These are phyloP conservation scores for Malus fusca DNA, from an alignment of 306 rosid species.

Conservation along the genomic window DNA sequence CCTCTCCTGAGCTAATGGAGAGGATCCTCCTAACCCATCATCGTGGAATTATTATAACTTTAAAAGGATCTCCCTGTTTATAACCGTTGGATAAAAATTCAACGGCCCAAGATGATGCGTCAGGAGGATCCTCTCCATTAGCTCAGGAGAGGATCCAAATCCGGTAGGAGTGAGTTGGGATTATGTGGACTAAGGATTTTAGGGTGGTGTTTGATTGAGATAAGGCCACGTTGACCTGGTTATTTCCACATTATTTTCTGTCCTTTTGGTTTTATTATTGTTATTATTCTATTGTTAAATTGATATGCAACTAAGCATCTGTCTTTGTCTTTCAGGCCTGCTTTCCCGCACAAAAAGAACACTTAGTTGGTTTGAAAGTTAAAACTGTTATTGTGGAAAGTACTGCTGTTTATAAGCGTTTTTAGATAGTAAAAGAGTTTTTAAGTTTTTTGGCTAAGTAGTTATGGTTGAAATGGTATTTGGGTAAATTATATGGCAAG, in stretches of 20 bases:
- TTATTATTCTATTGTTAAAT: too few relatives aligned
- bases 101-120: too few relatives aligned
- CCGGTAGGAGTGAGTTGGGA: neutral
- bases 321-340: neutral
- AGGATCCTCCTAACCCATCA: too few relatives aligned
- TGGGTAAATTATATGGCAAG: neutral
- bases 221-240: conserved; percentile 13
- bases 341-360: neutral
- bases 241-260: neutral
- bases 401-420: neutral
- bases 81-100: too few relatives aligned
- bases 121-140: too few relatives aligned
- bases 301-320: neutral
- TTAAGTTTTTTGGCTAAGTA: neutral
- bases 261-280: neutral
- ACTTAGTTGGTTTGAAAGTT: too few relatives aligned
- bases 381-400: too few relatives aligned
- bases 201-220: neutral
- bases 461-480: neutral
- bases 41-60: too few relatives aligned
- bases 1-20: too few relatives aligned
- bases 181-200: neutral
- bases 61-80: too few relatives aligned
- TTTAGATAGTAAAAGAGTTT: neutral
- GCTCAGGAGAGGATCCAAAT: too few relatives aligned